Base-by-base conservation (phyloP, 495 filamentous ascomycete species). In the Lasiosphaeria miniovina region DNA sequence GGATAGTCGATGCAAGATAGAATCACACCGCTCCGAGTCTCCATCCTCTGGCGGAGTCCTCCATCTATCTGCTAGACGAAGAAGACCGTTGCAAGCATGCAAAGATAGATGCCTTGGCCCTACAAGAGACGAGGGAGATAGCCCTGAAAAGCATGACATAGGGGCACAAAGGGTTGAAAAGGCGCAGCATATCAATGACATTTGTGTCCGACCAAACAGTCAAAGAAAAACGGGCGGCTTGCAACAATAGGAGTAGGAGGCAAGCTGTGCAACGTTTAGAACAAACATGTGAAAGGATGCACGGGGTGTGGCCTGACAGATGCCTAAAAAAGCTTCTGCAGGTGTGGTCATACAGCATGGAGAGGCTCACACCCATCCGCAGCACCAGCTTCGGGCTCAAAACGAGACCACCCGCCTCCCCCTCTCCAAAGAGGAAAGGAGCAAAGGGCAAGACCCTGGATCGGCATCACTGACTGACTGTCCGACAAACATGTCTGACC, bases 71-170 rank as follows among this genome's bases (percentile, higher is more conserved):
- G 49, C 56, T 49, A 59, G 52, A 48, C 36, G 32, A 38, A 36
- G 57, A 61, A 61, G 57, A 46, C 59, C 59, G 59, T 61, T 61
- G 53, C 35, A 32, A 33, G 33, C 38, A 17, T 54, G 51, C 10
- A 35, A 24, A 24, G 17, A 40, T 54, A 40, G 35, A 38, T 53
- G 51, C 57, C 56, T 58, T 58, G 57, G 58, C 58, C 48, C 58
- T 60, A 50, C 58, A 48, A 41, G 35, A 41, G 32, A 11, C 38
- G 49, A 59, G 49, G 49, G 49, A 5, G 15, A 24, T 24, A 46
- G 15, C 43, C 12, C 15, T n/a, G 6, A 4, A 14, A 46, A n/a
- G 5, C 6, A 46, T 14, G 12, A n/a, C 12, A 14, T 11, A n/a
- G 43, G 43, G 11, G 12, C 43, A 46, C 43, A 46, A n/a, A 2